phyloP scores from a whole-genome alignment of 2,329 filamentous ascomycete species.

The Graphium sp. region DNA sequence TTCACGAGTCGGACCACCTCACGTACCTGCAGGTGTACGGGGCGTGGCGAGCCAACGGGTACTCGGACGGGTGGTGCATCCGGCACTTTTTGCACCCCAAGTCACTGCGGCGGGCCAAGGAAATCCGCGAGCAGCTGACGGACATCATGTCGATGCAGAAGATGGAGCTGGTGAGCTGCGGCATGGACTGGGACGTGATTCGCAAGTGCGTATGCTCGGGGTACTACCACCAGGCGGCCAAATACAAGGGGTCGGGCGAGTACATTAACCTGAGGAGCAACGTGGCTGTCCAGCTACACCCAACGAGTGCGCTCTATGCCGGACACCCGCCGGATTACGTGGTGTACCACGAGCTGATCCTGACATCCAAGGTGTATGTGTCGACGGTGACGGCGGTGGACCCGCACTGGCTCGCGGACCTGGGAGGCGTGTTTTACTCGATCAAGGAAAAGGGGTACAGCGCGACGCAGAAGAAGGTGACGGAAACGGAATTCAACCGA shows the following conservation, averaged over 20 bases:
- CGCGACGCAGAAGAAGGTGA: constrained; percentile 67
- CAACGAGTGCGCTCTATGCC: constrained; percentile 84
- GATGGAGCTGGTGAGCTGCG: constrained; percentile 74
- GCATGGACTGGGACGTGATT: constrained; percentile 93
- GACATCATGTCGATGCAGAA: constrained; percentile 90
- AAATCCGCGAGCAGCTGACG: constrained; percentile 82
- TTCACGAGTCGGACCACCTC: constrained; percentile 91
- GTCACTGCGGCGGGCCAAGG: constrained; percentile 74
- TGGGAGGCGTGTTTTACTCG: constrained; percentile 93
- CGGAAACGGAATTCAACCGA: constrained; percentile 79
- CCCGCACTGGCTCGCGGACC: constrained; percentile 89
- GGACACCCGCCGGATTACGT: constrained; percentile 95
- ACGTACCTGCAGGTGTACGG: constrained; percentile 92
- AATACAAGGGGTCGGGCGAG: constrained; percentile 90
- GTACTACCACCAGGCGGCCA: constrained; percentile 95
- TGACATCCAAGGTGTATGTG: constrained; percentile 97
- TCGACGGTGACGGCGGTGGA: constrained; percentile 92
- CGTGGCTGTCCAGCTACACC: constrained; percentile 86
- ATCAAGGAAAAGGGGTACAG: constrained; percentile 97
- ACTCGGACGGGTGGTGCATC: constrained; percentile 80
- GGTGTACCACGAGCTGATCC: constrained; percentile 92
- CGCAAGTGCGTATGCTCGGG: constrained; percentile 94
- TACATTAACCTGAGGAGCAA: constrained; percentile 94
- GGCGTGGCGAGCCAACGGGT: constrained; percentile 85
- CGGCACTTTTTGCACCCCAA: constrained; percentile 94